A percentile compares a stretch with the other conserved stretches of the same genome.
phyloP scores from a whole-genome alignment of 345 rosid genomes.

The Syzygium grande region DNA sequence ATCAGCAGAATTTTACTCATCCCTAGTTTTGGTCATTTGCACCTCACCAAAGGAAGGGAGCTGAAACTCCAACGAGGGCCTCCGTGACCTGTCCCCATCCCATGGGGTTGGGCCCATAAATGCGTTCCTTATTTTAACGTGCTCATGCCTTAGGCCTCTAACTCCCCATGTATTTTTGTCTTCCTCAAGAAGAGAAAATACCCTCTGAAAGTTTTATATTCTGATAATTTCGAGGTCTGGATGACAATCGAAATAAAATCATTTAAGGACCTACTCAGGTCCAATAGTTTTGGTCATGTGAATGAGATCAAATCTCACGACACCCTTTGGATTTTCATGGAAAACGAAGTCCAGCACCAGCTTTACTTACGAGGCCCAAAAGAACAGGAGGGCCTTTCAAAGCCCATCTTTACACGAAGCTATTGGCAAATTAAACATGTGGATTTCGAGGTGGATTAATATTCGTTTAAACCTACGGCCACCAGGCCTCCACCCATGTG shows the following conservation, averaged over 20 bases:
- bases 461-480: not conserved
- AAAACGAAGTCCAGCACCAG: not conserved
- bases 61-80: no score
- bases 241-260: no score
- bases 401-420: not conserved
- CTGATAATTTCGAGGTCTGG: no score
- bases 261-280: no score
- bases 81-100: no score
- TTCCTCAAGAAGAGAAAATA: no score
- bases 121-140: no score
- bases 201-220: no score
- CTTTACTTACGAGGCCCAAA: not conserved
- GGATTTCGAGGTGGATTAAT: not conserved
- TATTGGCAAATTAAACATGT: not conserved
- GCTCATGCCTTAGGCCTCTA: no score
- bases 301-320: not conserved
- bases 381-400: not conserved
- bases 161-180: no score
- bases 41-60: no score
- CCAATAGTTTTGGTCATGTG: not conserved
- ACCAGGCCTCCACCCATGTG: not conserved
- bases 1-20: not conserved
- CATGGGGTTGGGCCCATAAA: no score
- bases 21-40: not conserved
- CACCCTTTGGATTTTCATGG: not conserved